A percentile compares a stretch with the other conserved stretches of the same genome.
These are phyloP conservation scores for Penicillium odoratum DNA, from an alignment of 495 filamentous ascomycete species.

Conservation along the genomic window DNA sequence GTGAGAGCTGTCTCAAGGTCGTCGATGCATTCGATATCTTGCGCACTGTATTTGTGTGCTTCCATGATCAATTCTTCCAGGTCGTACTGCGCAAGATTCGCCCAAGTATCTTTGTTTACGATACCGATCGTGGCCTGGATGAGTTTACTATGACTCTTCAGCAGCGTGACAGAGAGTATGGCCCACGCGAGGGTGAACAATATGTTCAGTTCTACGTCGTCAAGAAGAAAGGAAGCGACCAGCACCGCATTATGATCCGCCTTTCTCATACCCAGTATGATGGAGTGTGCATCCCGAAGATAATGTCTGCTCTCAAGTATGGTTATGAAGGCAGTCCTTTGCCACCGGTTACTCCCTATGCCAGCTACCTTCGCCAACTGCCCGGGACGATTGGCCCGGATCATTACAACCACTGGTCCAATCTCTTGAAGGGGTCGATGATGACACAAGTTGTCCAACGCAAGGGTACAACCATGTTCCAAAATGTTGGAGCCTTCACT, in stretches of 20 bases:
- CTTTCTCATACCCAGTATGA: constrained; percentile 78
- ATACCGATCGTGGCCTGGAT: constrained; percentile 52
- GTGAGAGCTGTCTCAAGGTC: constrained; percentile 44
- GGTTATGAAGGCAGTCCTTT: constrained; percentile 53
- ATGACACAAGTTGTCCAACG: constrained; percentile 49
- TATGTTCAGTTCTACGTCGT: constrained; percentile 64
- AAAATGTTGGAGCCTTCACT: constrained; percentile 37
- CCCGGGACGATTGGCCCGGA: constrained; percentile 45
- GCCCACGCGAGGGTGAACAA: constrained; percentile 59
- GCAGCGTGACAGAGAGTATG: constrained; percentile 48
- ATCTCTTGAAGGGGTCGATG: constrained; percentile 41
- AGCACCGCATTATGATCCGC: constrained; percentile 61
- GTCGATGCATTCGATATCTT: constrained; percentile 63
- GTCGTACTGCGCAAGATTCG: constrained; percentile 59
- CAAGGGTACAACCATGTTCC: constrained; percentile 38
- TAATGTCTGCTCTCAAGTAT: constrained; percentile 55
- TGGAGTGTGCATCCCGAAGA: constrained; percentile 64
- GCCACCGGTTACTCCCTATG: constrained; percentile 51
- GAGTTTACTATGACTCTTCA: constrained; percentile 51
- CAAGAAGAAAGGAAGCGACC: constrained; percentile 46
- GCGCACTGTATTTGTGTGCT: constrained; percentile 66
- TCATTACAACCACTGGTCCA: constrained; percentile 55
- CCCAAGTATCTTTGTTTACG: constrained; percentile 52
- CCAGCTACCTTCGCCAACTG: constrained; percentile 57
- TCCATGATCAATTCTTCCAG: constrained; percentile 56